Evolutionary conservation across 192 early-diverging fungal species (phyloP), one percentile per base, ranked within the genome.

Genomic region (Podila epicladia): DNA sequence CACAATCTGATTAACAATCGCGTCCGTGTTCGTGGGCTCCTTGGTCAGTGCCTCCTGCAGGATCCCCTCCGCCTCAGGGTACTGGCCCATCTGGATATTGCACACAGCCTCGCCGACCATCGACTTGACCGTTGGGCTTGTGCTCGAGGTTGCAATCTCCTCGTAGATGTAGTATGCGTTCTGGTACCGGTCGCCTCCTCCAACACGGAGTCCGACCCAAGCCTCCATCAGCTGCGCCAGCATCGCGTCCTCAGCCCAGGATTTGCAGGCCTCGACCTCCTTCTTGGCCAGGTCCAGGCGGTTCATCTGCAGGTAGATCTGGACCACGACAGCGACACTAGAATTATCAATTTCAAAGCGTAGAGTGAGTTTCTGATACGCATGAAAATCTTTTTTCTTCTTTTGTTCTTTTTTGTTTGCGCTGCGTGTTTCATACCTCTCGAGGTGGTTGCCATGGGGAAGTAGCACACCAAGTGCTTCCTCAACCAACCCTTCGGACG

Each of bases 171-270:
- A 98, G 66, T 90, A 93, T 1, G 96, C 91, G 78, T 97, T 95
- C 71, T 92, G 93, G 67, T 92, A 94, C 67, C 95, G 94, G 28
- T 89, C 82, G 1, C 92, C 94, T 13, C 94, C 95, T 82, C 92
- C 91, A 13, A 88, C 75, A 37, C 79, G 83, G 51, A 96, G 83
- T 48, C 89, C 91, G 37, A 92, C 90, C 96, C 96, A 97, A 9
- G 96, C 94, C 69, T 99, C 98, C 51, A 94, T 89, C 57, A 99
- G 76, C 80, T 98, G 96, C 8, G 96, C 95, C 32, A 97, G 75
- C n/a, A 94, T 90, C 1, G 96, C 96, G 83, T 99, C 98, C 78
- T 98, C 98, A 0, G 96, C 91, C 98, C 98, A 99, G 1, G 88
- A 63, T 66, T 97, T 97, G 53, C 93, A 71, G 20, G 83, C 71